These are phyloP conservation scores for Russula brevipes DNA, from an alignment of 768 basidiomycete genomes.

Conservation along the genomic window DNA sequence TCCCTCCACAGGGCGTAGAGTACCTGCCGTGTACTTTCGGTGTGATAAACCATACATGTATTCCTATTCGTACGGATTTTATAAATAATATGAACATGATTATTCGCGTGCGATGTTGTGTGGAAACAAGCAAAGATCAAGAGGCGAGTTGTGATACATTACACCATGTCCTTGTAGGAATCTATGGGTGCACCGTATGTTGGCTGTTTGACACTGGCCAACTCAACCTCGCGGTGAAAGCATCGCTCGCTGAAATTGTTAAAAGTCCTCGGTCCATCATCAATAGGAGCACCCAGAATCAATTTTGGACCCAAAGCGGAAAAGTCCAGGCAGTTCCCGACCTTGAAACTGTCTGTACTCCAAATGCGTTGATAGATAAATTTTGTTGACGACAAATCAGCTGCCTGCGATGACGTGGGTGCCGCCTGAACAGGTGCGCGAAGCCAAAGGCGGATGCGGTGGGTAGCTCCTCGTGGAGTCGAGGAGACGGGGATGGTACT, in stretches of 20 bases:
- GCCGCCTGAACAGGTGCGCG: constrained; percentile 40
- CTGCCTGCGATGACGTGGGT: constrained; percentile 25
- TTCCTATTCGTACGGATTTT: constrained; percentile 25
- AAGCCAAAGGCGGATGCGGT: constrained; percentile 61
- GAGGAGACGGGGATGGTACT: constrained; percentile 55
- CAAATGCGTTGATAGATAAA: constrained; percentile 62
- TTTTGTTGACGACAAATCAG: constrained; percentile 30
- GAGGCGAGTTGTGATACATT: not conserved
- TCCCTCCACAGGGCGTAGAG: constrained; percentile 20
- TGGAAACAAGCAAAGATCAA: not conserved
- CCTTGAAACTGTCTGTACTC: constrained; percentile 57
- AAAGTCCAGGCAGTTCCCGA: constrained; percentile 55
- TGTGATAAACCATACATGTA: constrained; percentile 24
- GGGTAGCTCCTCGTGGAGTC: constrained; percentile 50
- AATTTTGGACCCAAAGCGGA: constrained; percentile 44
- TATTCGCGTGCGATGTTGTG: constrained; percentile 7
- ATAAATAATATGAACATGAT: constrained; percentile 25
- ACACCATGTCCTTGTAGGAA: constrained; percentile 4
- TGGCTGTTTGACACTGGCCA: not conserved
- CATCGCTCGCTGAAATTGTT: constrained; percentile 13
- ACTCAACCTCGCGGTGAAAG: constrained; percentile 1
- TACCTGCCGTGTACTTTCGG: constrained; percentile 24
- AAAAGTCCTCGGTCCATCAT: constrained; percentile 1
- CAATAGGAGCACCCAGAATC: constrained; percentile 42
- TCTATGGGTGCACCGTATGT: constrained; percentile 3